Percentiles rank a stretch among this genome's conserved stretches.
Conservation (phyloP, 1,139 yeast genomes). For the Yamadazyma dendronema region DNA sequence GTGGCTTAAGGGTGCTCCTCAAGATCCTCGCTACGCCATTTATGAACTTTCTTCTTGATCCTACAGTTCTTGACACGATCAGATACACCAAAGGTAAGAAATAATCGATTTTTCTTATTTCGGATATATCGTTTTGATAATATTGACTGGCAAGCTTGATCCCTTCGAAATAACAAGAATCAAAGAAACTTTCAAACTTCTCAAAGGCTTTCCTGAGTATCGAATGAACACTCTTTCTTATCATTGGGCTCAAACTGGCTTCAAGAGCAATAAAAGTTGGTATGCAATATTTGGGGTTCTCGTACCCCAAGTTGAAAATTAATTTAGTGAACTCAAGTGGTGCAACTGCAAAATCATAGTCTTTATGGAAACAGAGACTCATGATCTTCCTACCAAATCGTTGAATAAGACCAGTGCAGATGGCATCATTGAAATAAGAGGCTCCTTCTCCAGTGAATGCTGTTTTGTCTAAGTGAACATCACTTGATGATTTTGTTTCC, state of each 20-base stretch:
- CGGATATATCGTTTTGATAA: conserved; percentile 25
- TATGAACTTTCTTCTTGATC: conserved; percentile 48
- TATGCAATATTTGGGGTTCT: conserved; percentile 68
- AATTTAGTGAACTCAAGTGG: conserved; percentile 56
- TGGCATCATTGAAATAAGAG: conserved; percentile 57
- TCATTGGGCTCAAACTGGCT: conserved; percentile 45
- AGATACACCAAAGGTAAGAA: conserved; percentile 35
- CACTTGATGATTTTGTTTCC: conserved; percentile 28
- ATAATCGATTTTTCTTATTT: conserved; percentile 17
- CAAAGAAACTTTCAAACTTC: conserved; percentile 70
- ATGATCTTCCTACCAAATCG: conserved; percentile 53
- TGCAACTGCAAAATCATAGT: conserved; percentile 40
- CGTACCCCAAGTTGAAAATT: conserved; percentile 63
- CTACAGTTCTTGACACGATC: conserved; percentile 40
- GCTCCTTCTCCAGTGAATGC: conserved; percentile 53
- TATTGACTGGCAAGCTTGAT: conserved; percentile 54
- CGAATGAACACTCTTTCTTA: conserved; percentile 48
- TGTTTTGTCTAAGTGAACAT: conserved; percentile 39
- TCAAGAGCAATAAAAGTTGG: conserved; percentile 71
- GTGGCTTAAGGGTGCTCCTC: conserved; percentile 15
- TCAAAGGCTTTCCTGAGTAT: conserved; percentile 57
- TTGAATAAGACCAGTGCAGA: conserved; percentile 70
- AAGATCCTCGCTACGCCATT: conserved; percentile 27
- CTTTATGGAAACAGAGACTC: conserved; percentile 46
- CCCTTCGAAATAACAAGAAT: conserved; percentile 63